Conservation (phyloP, 192 early-diverging fungal species). For the Piromyces sp. region DNA sequence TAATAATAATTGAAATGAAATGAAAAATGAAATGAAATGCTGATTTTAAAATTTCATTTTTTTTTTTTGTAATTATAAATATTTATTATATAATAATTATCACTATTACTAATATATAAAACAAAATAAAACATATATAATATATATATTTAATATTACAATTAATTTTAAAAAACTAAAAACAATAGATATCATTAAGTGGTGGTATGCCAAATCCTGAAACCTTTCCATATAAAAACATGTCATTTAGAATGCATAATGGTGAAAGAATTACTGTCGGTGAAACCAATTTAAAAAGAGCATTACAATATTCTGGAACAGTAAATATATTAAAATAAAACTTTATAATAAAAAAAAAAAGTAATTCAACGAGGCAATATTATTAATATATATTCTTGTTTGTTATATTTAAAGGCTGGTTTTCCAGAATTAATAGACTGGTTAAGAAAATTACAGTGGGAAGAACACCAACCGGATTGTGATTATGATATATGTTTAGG, state of each 20-base stretch:
- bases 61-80: too few species aligned
- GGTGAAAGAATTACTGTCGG: not conserved
- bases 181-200: not conserved
- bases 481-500: not conserved
- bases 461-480: not conserved
- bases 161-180: not conserved
- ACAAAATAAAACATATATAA: too few species aligned
- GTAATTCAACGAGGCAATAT: too few species aligned
- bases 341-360: too few species aligned
- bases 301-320: not conserved
- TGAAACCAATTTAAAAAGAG: not conserved
- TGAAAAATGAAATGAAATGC: too few species aligned
- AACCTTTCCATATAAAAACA: not conserved
- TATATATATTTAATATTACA: too few species aligned
- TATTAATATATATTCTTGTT: too few species aligned
- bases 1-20: too few species aligned
- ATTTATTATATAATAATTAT: too few species aligned
- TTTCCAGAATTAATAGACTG: not conserved
- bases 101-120: too few species aligned
- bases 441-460: not conserved
- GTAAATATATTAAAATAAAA: not conserved
- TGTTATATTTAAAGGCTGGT: not conserved
- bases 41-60: too few species aligned
- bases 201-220: not conserved
- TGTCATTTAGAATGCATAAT: not conserved